These are phyloP conservation scores for Retiboletus fuscus DNA, from an alignment of 1,284 basidiomycete species.

Conservation along the genomic window DNA sequence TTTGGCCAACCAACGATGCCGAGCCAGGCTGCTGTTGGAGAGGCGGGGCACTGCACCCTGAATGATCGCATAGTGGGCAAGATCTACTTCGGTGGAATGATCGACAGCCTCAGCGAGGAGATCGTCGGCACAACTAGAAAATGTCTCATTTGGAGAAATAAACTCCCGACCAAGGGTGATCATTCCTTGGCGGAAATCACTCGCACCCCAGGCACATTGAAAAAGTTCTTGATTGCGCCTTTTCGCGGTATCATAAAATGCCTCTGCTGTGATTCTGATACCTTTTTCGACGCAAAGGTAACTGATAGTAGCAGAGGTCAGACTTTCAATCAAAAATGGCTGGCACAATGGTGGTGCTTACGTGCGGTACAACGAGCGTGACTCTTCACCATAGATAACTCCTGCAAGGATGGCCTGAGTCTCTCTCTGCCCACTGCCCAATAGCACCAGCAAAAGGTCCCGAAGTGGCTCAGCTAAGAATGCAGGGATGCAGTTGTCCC, in stretches of 20 bases:
- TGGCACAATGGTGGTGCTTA: conserved; percentile 2
- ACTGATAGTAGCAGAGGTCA: no score
- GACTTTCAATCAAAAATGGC: no score
- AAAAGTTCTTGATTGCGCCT: conserved; percentile 16
- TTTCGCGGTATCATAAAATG: neutral
- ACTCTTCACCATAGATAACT: conserved; percentile 4
- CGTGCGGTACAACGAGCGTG: conserved; percentile 2
- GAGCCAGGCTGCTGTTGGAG: no score
- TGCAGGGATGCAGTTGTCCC: conserved; percentile 22
- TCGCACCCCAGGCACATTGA: conserved; percentile 10
- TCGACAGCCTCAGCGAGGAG: conserved; percentile 26
- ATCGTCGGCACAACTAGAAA: conserved; percentile 7
- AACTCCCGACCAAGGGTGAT: conserved; percentile 13
- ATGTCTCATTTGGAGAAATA: conserved; percentile 1
- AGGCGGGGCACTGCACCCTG: no score
- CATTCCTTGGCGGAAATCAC: conserved; percentile 13
- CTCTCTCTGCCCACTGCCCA: conserved; percentile 21
- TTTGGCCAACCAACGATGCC: no score
- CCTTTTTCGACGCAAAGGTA: no score
- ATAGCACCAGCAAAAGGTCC: conserved; percentile 12
- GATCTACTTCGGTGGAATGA: conserved; percentile 14
- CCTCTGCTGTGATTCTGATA: neutral
- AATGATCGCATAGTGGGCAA: conserved; percentile 1
- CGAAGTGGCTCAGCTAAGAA: conserved; percentile 3
- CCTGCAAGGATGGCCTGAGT: conserved; percentile 21